Evolutionary conservation across 768 basidiomycete species (phyloP), one percentile per base, ranked within the genome.

Genomic region (Tylopilus plumbeoviolaceoides): DNA sequence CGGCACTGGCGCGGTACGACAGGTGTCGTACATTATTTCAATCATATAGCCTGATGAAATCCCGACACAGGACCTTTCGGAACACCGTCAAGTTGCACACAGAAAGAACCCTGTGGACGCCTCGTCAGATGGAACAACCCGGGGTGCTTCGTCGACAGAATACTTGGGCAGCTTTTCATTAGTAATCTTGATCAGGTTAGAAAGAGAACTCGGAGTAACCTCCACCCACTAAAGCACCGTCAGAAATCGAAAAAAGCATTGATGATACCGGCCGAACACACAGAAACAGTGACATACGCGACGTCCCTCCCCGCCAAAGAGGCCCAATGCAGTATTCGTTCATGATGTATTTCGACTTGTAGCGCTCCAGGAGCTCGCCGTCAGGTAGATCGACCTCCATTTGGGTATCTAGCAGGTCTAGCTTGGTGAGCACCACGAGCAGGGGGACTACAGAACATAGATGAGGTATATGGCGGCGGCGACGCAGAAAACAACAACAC

Each of bases 351-450:
- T 5, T 23, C 12, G 31, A 20, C 39, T 15, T 57, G 40, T 8
- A n/a, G 15, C 23, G 4, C 1, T 44, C 18, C 7, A 42, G 5
- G 35, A 11, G 18, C 44, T 47, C 51, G 39, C 17, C 8, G 10
- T 0, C 28, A 0, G 50, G 38, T 25, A 21, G 27, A 10, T 61
- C 48, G 17, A 58, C 10, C 21, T 50, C 44, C 25, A 58, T n/a
- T 5, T 47, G 55, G 1, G 0, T 17, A 27, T 50, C 44, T 2
- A 60, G 48, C 17, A 57, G 23, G 33, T 60, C 59, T 9, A 50
- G 31, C 47, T 61, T 60, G 4, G 59, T 60, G 28, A 60, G 59
- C 1, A 60, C 59, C 33, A 58, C 55, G 1, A 60, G 51, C 11
- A 60, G 50, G 7, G 55, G 59, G 14, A 57, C 42, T 61, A 5